phyloP scores from a whole-genome alignment of 805 yeast genomes.

The Teunomyces tritomae region DNA sequence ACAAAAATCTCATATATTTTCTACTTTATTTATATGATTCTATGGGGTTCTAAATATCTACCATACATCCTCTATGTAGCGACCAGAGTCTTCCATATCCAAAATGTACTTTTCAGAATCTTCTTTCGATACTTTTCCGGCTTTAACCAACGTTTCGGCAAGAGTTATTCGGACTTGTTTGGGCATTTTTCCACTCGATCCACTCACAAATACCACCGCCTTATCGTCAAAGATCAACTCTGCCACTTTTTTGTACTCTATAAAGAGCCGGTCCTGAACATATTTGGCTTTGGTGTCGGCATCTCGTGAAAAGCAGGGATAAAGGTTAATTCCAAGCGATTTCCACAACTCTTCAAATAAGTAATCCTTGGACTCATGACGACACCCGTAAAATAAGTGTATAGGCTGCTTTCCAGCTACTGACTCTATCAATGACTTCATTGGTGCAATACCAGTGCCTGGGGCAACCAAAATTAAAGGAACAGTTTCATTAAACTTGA shows the following conservation, averaged over 20 bases:
- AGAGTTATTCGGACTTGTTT: slow-evolving; percentile 79
- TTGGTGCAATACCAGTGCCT: slow-evolving; percentile 97
- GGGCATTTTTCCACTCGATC: slow-evolving; percentile 95
- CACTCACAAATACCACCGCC: slow-evolving; percentile 81
- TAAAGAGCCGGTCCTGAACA: slow-evolving; percentile 73
- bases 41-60: slow-evolving; percentile 18
- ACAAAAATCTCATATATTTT: neutral
- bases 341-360: slow-evolving; percentile 60
- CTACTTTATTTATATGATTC: neutral
- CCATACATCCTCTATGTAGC: slow-evolving; percentile 91
- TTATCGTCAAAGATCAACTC: slow-evolving; percentile 50
- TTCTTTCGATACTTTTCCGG: slow-evolving; percentile 38
- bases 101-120: slow-evolving; percentile 51
- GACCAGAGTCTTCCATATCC: slow-evolving; percentile 58
- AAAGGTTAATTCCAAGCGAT: slow-evolving; percentile 35
- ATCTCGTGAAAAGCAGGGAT: slow-evolving; percentile 48
- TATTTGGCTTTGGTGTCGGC: slow-evolving; percentile 47
- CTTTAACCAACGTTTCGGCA: slow-evolving; percentile 54
- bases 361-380: slow-evolving; percentile 64
- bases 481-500: slow-evolving; percentile 26
- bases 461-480: slow-evolving; percentile 73
- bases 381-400: slow-evolving; percentile 71
- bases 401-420: slow-evolving; percentile 29
- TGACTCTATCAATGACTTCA: slow-evolving; percentile 63
- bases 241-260: slow-evolving; percentile 46